Evolutionary conservation across 2,329 filamentous ascomycete genomes (phyloP).

Genomic region (Penicillium sp.): DNA sequence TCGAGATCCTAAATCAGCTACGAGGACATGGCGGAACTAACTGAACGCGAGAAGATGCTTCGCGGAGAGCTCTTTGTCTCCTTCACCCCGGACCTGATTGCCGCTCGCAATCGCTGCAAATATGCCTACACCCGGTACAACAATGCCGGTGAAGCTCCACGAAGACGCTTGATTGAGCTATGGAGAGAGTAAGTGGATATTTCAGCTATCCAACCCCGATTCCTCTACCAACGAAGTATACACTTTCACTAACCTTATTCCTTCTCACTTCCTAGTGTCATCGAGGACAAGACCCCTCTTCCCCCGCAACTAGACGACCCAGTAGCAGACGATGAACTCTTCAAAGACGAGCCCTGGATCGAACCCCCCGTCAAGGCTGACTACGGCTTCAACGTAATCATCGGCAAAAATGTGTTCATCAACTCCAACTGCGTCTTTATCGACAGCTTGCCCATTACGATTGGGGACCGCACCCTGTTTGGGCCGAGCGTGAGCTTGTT

Average conservation of each 20-base stretch:
- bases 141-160: conserved; percentile 58
- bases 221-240: neutral
- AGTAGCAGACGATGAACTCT: conserved; percentile 65
- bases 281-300: conserved; percentile 63
- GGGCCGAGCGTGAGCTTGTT: conserved; percentile 79
- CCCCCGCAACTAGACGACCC: conserved; percentile 60
- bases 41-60: conserved; percentile 55
- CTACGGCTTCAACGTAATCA: conserved; percentile 73
- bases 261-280: conserved; percentile 53
- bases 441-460: conserved; percentile 72
- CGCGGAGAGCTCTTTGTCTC: conserved; percentile 73
- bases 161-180: conserved; percentile 65
- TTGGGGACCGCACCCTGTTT: conserved; percentile 76
- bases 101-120: conserved; percentile 64
- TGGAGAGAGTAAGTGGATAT: conserved; percentile 66
- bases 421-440: conserved; percentile 75
- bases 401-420: conserved; percentile 73
- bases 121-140: conserved; percentile 67
- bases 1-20: neutral
- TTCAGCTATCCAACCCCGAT: neutral
- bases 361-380: conserved; percentile 71
- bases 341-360: conserved; percentile 69
- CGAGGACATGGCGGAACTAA: conserved; percentile 18
- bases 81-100: conserved; percentile 68
- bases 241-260: neutral